These are phyloP conservation scores for Phytophthora tentaculata DNA, from an alignment of 352 stramenopile genomes.

Conservation along the genomic window DNA sequence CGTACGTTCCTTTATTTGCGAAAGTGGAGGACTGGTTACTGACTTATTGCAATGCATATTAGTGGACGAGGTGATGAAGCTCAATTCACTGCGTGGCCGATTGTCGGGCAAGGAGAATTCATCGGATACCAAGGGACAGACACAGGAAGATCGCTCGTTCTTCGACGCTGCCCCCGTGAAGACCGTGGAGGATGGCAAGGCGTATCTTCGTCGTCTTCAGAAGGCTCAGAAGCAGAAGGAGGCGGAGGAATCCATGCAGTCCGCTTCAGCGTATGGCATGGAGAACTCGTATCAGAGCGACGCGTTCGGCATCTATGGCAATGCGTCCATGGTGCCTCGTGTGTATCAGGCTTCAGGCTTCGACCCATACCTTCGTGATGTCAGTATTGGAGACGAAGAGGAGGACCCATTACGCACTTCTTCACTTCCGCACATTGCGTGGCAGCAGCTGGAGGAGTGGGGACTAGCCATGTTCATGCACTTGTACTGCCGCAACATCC, in stretches of 20 bases:
- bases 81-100: slow-evolving; percentile 57
- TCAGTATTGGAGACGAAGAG: slow-evolving; percentile 60
- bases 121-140: slow-evolving; percentile 17
- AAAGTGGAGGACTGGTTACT: neutral
- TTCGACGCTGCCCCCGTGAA: slow-evolving; percentile 69
- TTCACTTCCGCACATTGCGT: slow-evolving; percentile 76
- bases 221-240: slow-evolving; percentile 59
- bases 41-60: slow-evolving; percentile 3
- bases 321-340: slow-evolving; percentile 66
- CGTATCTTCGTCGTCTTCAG: slow-evolving; percentile 72
- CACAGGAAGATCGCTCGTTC: slow-evolving; percentile 60
- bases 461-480: slow-evolving; percentile 88
- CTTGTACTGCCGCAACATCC: slow-evolving; percentile 85
- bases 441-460: slow-evolving; percentile 79
- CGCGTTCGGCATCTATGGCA: slow-evolving; percentile 74
- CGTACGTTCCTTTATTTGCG: slow-evolving; percentile 29
- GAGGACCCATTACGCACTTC: slow-evolving; percentile 78
- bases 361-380: slow-evolving; percentile 69
- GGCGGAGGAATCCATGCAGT: slow-evolving; percentile 57
- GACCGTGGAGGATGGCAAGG: slow-evolving; percentile 77
- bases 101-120: slow-evolving; percentile 49
- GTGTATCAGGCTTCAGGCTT: slow-evolving; percentile 89
- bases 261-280: slow-evolving; percentile 48
- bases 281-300: slow-evolving; percentile 61
- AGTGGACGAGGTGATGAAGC: slow-evolving; percentile 76